Percentiles rank a stretch among this genome's conserved stretches.
These are phyloP conservation scores for Climacium dendroides DNA, from an alignment of 225 moss, liverwort and hornwort species.

Conservation along the genomic window DNA sequence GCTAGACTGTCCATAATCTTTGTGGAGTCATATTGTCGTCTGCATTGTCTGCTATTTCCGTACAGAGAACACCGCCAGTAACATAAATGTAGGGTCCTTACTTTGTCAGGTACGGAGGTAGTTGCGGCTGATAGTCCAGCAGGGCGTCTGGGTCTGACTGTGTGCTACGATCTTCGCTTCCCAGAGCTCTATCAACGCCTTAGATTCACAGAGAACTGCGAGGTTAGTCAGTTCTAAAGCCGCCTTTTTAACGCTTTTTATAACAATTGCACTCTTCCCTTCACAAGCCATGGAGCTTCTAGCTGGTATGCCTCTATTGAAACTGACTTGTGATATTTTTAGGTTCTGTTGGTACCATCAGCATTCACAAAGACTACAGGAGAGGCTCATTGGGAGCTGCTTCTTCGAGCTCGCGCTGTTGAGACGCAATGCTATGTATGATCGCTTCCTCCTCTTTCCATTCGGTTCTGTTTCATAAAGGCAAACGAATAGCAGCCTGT, in stretches of 20 bases:
- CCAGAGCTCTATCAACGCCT: slow-evolving; percentile 88
- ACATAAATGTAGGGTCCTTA: background rate
- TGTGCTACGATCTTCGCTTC: slow-evolving; percentile 95
- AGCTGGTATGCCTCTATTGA: background rate
- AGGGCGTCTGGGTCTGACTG: slow-evolving; percentile 75
- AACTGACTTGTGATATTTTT: background rate
- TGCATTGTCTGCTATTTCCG: background rate
- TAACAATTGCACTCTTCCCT: background rate
- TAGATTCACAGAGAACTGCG: slow-evolving; percentile 60
- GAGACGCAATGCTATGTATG: slow-evolving; percentile 93
- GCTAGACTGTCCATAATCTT: background rate
- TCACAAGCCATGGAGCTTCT: background rate
- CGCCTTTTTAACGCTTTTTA: background rate
- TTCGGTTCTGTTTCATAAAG: background rate
- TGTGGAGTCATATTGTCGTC: background rate
- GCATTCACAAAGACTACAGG: slow-evolving; percentile 90
- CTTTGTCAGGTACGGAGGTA: slow-evolving; percentile 50
- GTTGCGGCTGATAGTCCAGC: slow-evolving; percentile 67
- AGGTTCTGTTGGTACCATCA: slow-evolving; percentile 84
- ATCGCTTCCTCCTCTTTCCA: background rate
- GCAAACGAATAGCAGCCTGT: background rate
- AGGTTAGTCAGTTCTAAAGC: slow-evolving; percentile 16
- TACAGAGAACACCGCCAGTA: background rate
- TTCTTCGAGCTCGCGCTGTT: slow-evolving; percentile 84
- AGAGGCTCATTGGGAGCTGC: slow-evolving; percentile 87